These are phyloP conservation scores for Botrytis medusae DNA, from an alignment of 2,329 filamentous ascomycete species.

Conservation along the genomic window DNA sequence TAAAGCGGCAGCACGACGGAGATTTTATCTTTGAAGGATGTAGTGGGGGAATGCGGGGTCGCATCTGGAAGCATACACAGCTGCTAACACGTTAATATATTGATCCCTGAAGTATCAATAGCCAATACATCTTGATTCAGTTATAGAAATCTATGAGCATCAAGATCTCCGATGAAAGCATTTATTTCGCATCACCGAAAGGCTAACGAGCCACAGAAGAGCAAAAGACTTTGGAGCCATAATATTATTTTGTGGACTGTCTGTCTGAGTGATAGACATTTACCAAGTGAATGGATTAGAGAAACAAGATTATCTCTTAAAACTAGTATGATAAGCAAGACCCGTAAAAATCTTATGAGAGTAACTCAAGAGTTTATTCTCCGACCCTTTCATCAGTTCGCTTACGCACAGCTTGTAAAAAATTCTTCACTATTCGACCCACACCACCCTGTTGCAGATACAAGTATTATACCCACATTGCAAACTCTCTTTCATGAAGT, in stretches of 20 bases:
- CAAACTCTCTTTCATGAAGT: background rate
- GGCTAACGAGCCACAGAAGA: background rate
- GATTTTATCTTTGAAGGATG: background rate
- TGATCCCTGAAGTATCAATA: background rate
- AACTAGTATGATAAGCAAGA: background rate
- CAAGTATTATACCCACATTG: background rate
- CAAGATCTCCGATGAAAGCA: too few relatives aligned
- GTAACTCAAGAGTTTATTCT: background rate
- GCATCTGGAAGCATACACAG: background rate
- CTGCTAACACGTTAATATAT: background rate
- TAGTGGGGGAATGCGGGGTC: background rate
- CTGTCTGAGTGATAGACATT: too few relatives aligned
- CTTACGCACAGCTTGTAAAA: constrained; percentile 1
- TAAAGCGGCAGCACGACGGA: background rate
- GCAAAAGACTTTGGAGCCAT: background rate
- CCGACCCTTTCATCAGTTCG: background rate
- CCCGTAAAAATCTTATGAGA: too few relatives aligned
- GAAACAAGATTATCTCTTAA: background rate
- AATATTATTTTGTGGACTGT: background rate
- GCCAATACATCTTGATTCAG: background rate
- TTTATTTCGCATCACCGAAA: too few relatives aligned
- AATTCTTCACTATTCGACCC: background rate
- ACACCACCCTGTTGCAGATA: background rate
- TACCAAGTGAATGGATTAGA: background rate
- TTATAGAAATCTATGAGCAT: background rate